These are phyloP conservation scores for Schoenoplectus triqueter DNA, from an alignment of 202 grass and related monocot species.

Conservation along the genomic window DNA sequence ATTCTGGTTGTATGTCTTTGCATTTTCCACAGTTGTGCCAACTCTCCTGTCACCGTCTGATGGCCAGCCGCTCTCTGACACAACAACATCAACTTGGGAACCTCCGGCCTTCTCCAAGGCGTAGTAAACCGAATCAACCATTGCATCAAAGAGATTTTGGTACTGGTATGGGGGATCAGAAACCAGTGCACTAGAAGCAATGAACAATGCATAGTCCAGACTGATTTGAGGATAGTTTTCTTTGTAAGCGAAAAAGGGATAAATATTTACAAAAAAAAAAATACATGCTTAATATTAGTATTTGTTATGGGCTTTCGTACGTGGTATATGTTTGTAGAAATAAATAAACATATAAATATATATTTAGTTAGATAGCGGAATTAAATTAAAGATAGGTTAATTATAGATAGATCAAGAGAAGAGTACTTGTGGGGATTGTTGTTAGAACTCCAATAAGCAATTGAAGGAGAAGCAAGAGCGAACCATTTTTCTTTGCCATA, in stretches of 20 bases:
- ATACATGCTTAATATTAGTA: too few relatives aligned
- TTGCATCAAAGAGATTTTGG: conserved; percentile 56
- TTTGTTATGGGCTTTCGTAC: too few relatives aligned
- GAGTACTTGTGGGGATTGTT: not conserved
- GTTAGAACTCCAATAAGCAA: conserved; percentile 2
- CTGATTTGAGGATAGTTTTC: conserved; percentile 5
- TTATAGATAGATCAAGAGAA: not conserved
- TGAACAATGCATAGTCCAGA: conserved; percentile 48
- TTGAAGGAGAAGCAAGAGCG: not conserved
- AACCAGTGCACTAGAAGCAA: conserved; percentile 11
- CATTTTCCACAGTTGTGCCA: conserved; percentile 40
- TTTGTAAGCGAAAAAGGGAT: conserved; percentile 44
- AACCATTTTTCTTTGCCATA: conserved; percentile 2
- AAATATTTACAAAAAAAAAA: conserved; percentile 38
- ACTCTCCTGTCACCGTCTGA: conserved; percentile 5
- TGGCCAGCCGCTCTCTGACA: conserved; percentile 67
- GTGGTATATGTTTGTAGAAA: not conserved
- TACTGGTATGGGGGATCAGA: conserved; percentile 14
- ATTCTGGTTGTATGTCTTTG: conserved; percentile 49
- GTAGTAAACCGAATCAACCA: conserved; percentile 46
- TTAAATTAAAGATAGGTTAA: too few relatives aligned
- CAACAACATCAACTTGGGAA: conserved; percentile 34
- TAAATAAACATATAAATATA: not conserved
- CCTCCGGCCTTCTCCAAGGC: conserved; percentile 47
- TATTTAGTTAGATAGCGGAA: too few relatives aligned